A percentile compares a stretch with the other conserved stretches of the same genome.
These are phyloP conservation scores for Xylariaceae sp. DNA, from an alignment of 2,329 filamentous ascomycete species.

Conservation along the genomic window DNA sequence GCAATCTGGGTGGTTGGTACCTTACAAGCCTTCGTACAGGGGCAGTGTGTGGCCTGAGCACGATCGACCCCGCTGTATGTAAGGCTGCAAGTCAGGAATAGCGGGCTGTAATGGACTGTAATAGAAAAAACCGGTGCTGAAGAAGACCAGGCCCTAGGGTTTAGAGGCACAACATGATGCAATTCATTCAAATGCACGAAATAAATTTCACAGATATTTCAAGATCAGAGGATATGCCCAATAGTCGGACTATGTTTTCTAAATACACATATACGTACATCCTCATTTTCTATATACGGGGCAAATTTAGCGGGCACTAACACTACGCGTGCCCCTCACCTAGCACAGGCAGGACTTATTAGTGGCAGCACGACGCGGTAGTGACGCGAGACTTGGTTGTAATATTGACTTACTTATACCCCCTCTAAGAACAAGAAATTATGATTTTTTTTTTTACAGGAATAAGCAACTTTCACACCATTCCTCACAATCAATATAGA, in stretches of 20 bases:
- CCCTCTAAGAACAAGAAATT: neutral
- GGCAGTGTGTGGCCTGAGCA: neutral
- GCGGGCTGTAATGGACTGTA: neutral
- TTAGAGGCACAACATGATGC: neutral
- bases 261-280: neutral
- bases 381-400: slow-evolving; percentile 10
- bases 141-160: neutral
- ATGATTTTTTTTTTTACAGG: neutral
- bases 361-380: slow-evolving; percentile 19
- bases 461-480: neutral
- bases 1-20: neutral
- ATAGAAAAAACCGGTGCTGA: neutral
- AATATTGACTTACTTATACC: neutral
- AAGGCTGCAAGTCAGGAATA: neutral
- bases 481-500: neutral
- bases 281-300: neutral
- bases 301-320: neutral
- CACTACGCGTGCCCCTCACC: neutral
- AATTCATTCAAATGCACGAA: neutral
- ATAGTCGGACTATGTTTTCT: no score
- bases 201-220: neutral
- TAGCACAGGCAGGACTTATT: slow-evolving; percentile 1
- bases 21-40: neutral
- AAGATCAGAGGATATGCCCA: neutral
- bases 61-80: neutral